Conservation (phyloP, 352 stramenopile genomes). For the Phytophthora cryptogea region DNA sequence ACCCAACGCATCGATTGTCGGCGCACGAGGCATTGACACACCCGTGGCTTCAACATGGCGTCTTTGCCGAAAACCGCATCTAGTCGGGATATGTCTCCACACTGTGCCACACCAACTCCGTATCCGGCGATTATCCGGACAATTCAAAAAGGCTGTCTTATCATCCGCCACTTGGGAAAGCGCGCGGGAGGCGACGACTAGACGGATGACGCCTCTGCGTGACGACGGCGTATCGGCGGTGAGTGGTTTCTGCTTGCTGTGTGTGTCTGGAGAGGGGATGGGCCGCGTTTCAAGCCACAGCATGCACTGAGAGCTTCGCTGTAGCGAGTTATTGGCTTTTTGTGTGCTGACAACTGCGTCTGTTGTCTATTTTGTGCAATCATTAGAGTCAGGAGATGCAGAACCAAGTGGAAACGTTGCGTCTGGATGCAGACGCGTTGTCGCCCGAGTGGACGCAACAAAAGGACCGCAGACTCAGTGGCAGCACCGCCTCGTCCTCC, state of each 20-base stretch:
- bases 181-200: conserved; percentile 2
- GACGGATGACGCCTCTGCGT: conserved; percentile 18
- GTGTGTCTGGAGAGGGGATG: conserved; percentile 4
- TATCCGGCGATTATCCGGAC: conserved; percentile 29
- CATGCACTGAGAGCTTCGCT: conserved; percentile 21
- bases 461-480: neutral
- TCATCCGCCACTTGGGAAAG: conserved; percentile 8
- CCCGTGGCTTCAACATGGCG: conserved; percentile 64
- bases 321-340: neutral
- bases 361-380: neutral
- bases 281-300: neutral
- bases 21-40: conserved; percentile 61
- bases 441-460: conserved; percentile 2
- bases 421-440: conserved; percentile 10
- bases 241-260: conserved; percentile 20
- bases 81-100: neutral
- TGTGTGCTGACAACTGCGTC: neutral
- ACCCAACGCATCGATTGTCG: conserved; percentile 57
- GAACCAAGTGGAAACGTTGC: conserved; percentile 34
- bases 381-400: conserved; percentile 38
- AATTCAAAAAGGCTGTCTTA: conserved; percentile 10
- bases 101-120: conserved; percentile 4
- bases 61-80: conserved; percentile 62
- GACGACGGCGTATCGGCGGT: conserved; percentile 27
- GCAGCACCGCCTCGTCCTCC: conserved; percentile 5